These are phyloP conservation scores for Plasmodium blacklocki DNA, from an alignment of 169 alveolate species.

Conservation along the genomic window DNA sequence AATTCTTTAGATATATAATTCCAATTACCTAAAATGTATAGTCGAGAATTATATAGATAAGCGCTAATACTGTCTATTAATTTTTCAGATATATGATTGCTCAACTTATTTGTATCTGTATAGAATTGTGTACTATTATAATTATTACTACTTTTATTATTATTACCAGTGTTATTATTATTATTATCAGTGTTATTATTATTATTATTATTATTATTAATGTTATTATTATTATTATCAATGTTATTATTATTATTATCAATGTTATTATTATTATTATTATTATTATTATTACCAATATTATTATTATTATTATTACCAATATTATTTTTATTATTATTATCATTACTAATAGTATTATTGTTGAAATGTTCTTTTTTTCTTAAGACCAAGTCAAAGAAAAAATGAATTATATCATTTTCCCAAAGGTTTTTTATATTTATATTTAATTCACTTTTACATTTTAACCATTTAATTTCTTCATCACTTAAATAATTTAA, in stretches of 20 bases:
- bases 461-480: conserved; percentile 62
- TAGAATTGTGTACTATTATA: not conserved
- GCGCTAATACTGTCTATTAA: conserved; percentile 27
- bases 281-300: not conserved
- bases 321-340: not conserved
- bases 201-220: not conserved
- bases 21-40: conserved; percentile 67
- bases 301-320: not conserved
- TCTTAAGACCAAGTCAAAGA: conserved; percentile 47
- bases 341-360: not conserved
- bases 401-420: conserved; percentile 69
- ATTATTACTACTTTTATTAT: not conserved
- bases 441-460: conserved; percentile 45
- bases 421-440: conserved; percentile 60
- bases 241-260: not conserved
- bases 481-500: conserved; percentile 27
- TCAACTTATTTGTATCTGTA: too few relatives aligned
- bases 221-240: not conserved
- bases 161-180: not conserved
- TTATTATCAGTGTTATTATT: not conserved
- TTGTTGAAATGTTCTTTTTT: not conserved
- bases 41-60: conserved; percentile 42
- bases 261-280: not conserved
- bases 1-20: conserved; percentile 31
- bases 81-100: not conserved